Percentiles rank a stretch among this genome's conserved stretches.
phyloP scores from a whole-genome alignment of 352 stramenopile genomes.

The Globisporangium okanoganense region DNA sequence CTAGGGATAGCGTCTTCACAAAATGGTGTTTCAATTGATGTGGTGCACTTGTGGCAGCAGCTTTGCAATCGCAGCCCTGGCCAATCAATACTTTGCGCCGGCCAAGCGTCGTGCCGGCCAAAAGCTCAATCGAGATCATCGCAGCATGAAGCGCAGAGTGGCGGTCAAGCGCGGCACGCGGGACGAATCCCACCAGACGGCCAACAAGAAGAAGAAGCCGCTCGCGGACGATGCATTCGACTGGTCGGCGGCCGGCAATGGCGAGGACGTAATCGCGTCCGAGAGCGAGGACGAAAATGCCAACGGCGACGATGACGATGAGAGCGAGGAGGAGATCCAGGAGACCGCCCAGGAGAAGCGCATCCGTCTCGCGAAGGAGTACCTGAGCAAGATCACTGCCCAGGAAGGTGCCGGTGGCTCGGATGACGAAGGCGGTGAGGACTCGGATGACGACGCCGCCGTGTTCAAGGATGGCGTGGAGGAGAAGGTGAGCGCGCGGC shows the following conservation, averaged over 20 bases:
- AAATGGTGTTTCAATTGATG: background rate
- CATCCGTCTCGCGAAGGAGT: constrained; percentile 86
- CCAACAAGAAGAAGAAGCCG: constrained; percentile 59
- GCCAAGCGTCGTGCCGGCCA: constrained; percentile 8
- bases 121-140: background rate
- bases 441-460: constrained; percentile 34
- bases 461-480: constrained; percentile 40
- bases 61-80: background rate
- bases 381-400: constrained; percentile 78
- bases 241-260: constrained; percentile 50
- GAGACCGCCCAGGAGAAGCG: constrained; percentile 89
- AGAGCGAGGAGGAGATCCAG: constrained; percentile 55
- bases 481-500: constrained; percentile 63
- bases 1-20: background rate
- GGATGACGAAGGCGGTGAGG: constrained; percentile 38
- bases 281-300: constrained; percentile 63
- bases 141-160: constrained; percentile 20
- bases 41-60: constrained; percentile 6
- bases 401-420: constrained; percentile 42
- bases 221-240: constrained; percentile 78
- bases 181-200: constrained; percentile 25
- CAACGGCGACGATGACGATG: constrained; percentile 26
- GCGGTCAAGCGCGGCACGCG: constrained; percentile 52
- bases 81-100: constrained; percentile 13
- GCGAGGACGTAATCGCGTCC: constrained; percentile 59